phyloP scores from a whole-genome alignment of 768 basidiomycete genomes.

The Suillus subaureus region DNA sequence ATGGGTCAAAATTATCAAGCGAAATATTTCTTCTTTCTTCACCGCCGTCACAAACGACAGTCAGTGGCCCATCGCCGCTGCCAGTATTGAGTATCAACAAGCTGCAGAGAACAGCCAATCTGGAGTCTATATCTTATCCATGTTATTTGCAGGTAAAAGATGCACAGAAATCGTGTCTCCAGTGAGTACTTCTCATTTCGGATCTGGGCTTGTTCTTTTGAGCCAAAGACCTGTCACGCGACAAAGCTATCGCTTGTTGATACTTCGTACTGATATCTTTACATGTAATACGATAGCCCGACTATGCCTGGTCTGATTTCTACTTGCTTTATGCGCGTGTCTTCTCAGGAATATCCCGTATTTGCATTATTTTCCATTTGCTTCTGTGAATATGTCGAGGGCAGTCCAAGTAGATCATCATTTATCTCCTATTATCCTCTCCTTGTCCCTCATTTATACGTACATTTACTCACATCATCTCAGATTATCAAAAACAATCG shows the following conservation, averaged over 20 bases:
- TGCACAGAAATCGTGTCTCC: slow-evolving; percentile 40
- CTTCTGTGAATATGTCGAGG: slow-evolving; percentile 28
- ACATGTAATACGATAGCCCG: slow-evolving; percentile 39
- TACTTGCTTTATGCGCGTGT: slow-evolving; percentile 15
- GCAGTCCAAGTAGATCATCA: slow-evolving; percentile 23
- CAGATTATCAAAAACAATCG: slow-evolving; percentile 50
- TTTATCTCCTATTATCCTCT: slow-evolving; percentile 23
- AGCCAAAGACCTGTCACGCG: slow-evolving; percentile 33
- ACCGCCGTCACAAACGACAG: slow-evolving; percentile 36
- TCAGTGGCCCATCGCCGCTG: slow-evolving; percentile 34
- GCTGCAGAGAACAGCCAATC: slow-evolving; percentile 32
- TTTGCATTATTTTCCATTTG: slow-evolving; percentile 16
- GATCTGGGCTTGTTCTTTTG: slow-evolving; percentile 18
- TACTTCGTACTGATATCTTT: slow-evolving; percentile 35
- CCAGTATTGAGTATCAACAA: slow-evolving; percentile 15
- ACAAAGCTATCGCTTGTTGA: slow-evolving; percentile 33
- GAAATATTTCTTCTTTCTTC: slow-evolving; percentile 28
- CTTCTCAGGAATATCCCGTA: slow-evolving; percentile 20
- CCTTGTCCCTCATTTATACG: slow-evolving; percentile 14
- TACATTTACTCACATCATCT: slow-evolving; percentile 23
- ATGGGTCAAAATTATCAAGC: slow-evolving; percentile 20
- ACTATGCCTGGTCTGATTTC: slow-evolving; percentile 14
- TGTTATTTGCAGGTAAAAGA: slow-evolving; percentile 39
- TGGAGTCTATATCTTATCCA: slow-evolving; percentile 36
- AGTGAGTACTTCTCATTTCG: slow-evolving; percentile 33